Evolutionary conservation across 352 stramenopile species (phyloP).

Genomic region (Discostella stelligera): DNA sequence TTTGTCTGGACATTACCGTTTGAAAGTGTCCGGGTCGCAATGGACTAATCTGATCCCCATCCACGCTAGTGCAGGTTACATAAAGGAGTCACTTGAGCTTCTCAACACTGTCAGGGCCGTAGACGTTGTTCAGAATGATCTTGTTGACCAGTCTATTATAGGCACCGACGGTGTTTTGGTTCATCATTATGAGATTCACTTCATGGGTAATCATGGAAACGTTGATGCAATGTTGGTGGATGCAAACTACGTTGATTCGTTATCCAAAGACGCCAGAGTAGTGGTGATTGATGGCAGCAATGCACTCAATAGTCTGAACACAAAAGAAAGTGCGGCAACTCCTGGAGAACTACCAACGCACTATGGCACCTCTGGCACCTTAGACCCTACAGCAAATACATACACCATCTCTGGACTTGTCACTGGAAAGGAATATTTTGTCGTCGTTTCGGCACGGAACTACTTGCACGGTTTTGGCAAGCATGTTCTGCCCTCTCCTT

Average conservation of each 20-base stretch:
- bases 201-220: conserved; percentile 86
- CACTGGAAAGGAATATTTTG: conserved; percentile 80
- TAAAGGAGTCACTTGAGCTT: conserved; percentile 87
- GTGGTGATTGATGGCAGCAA: conserved; percentile 62
- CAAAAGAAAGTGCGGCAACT: conserved; percentile 49
- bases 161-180: conserved; percentile 76
- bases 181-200: conserved; percentile 89
- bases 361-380: conserved; percentile 53
- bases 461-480: conserved; percentile 80
- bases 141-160: conserved; percentile 79
- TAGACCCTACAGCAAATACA: conserved; percentile 34
- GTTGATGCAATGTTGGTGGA: conserved; percentile 81
- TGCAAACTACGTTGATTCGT: conserved; percentile 37
- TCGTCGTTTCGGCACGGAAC: conserved; percentile 78
- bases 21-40: conserved; percentile 53
- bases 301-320: conserved; percentile 48
- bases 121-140: conserved; percentile 51
- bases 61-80: conserved; percentile 84
- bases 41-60: conserved; percentile 84
- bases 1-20: conserved; percentile 56
- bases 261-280: conserved; percentile 46
- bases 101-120: conserved; percentile 83
- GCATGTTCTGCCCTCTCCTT: conserved; percentile 58
- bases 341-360: conserved; percentile 62
- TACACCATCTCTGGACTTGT: conserved; percentile 69